These are phyloP conservation scores for Blepharisma japonicum DNA, from an alignment of 73 alveolate species.

Conservation along the genomic window DNA sequence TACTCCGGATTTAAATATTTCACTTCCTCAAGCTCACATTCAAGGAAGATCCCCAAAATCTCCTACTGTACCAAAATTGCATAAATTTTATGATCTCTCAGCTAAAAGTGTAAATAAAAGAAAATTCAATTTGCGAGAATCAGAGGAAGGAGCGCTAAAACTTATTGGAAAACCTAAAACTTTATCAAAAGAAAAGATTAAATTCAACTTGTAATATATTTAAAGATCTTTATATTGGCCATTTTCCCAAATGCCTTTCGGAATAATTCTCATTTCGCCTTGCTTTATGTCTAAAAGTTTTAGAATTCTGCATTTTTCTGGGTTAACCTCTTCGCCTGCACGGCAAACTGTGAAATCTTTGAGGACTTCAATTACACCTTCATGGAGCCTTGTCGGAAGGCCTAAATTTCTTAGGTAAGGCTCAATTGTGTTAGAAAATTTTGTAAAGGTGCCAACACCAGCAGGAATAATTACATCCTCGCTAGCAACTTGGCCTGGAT, in stretches of 20 bases:
- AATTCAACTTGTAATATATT: neutral
- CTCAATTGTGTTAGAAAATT: conserved; percentile 25
- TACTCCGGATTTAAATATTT: too few species aligned
- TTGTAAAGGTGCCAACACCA: neutral
- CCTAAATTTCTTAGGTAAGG: conserved; percentile 22
- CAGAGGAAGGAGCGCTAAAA: too few species aligned
- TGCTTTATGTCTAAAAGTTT: conserved; percentile 37
- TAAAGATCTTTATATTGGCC: neutral
- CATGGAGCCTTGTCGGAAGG: conserved; percentile 39
- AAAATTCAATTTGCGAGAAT: too few species aligned
- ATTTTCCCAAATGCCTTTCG: conserved; percentile 5
- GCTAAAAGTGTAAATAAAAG: too few species aligned
- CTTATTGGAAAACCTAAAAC: too few species aligned
- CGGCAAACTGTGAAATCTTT: conserved; percentile 39
- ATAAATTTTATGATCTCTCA: too few species aligned
- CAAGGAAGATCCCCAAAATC: too few species aligned
- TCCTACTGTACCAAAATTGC: too few species aligned
- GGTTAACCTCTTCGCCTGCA: conserved; percentile 45
- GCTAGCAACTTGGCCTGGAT: conserved; percentile 5
- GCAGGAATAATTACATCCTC: neutral
- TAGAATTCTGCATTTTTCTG: conserved; percentile 49
- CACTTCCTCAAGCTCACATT: too few species aligned
- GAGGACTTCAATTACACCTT: conserved; percentile 42
- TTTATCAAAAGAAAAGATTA: too few species aligned
- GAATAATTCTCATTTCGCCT: neutral